Evolutionary conservation across 108 stramenopile species (phyloP).

Genomic region (Skeletonema tropicum): DNA sequence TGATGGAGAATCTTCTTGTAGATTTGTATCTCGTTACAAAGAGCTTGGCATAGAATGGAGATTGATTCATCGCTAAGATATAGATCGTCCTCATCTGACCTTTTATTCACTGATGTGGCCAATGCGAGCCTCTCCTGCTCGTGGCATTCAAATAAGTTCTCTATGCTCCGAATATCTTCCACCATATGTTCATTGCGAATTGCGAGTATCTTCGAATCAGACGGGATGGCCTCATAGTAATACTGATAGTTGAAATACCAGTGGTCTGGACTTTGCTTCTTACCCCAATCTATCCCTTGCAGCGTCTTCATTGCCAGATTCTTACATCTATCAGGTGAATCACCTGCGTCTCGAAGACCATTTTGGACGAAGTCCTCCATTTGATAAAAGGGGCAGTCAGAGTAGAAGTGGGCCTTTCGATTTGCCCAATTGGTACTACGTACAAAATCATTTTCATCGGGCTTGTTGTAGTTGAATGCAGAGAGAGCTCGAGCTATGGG

Average conservation of each 20-base stretch:
- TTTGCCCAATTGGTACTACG: background rate
- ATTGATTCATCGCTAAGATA: constrained; percentile 42
- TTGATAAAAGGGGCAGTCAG: background rate
- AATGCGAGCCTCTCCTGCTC: background rate
- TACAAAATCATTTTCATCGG: background rate
- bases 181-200: background rate
- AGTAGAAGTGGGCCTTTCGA: background rate
- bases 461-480: constrained; percentile 46
- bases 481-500: constrained; percentile 33
- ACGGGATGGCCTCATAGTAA: background rate
- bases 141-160: background rate
- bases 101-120: background rate
- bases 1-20: constrained; percentile 38
- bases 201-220: background rate
- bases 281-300: background rate
- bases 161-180: background rate
- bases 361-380: constrained; percentile 3
- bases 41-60: constrained; percentile 31
- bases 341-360: constrained; percentile 4
- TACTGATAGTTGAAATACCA: constrained; percentile 6
- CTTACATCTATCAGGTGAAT: background rate
- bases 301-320: background rate
- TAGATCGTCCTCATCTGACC: background rate
- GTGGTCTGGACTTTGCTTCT: background rate
- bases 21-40: constrained; percentile 58